phyloP scores from a whole-genome alignment of 345 rosid species.

The Mangifera indica region DNA sequence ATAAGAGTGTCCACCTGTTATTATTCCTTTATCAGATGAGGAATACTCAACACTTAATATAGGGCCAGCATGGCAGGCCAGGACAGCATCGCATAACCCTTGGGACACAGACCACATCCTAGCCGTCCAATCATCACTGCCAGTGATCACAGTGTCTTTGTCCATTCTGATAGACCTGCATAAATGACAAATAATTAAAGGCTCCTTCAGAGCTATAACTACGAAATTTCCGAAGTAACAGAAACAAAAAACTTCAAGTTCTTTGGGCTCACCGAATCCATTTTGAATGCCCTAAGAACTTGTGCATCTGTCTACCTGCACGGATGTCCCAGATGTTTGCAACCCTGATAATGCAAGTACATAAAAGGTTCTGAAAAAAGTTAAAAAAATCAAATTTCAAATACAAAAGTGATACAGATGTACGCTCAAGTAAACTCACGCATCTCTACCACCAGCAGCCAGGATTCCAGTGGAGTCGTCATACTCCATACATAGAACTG shows the following conservation, averaged over 20 bases:
- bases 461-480: conserved; percentile 94
- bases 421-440: conserved; percentile 48
- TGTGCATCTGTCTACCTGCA: conserved; percentile 97
- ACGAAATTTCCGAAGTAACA: conserved; percentile 4
- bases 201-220: conserved; percentile 14
- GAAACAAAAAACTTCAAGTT: conserved; percentile 6
- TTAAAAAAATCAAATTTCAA: neutral
- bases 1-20: conserved; percentile 60
- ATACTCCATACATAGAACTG: conserved; percentile 90
- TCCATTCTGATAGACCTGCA: conserved; percentile 96
- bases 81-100: conserved; percentile 88
- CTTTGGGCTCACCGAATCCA: conserved; percentile 84
- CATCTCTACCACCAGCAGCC: conserved; percentile 98
- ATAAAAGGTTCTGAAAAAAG: conserved; percentile 9
- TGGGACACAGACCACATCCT: conserved; percentile 95
- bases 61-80: conserved; percentile 98
- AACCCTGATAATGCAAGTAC: conserved; percentile 52
- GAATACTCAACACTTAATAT: conserved; percentile 83
- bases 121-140: conserved; percentile 99
- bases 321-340: conserved; percentile 98
- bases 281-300: conserved; percentile 85
- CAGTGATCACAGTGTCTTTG: conserved; percentile 87
- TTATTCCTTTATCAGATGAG: conserved; percentile 75
- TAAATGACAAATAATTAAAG: conserved; percentile 18
- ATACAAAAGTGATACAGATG: neutral